These are phyloP conservation scores for Fusarium guadeloupense DNA, from an alignment of 2,329 filamentous ascomycete genomes.

Conservation along the genomic window DNA sequence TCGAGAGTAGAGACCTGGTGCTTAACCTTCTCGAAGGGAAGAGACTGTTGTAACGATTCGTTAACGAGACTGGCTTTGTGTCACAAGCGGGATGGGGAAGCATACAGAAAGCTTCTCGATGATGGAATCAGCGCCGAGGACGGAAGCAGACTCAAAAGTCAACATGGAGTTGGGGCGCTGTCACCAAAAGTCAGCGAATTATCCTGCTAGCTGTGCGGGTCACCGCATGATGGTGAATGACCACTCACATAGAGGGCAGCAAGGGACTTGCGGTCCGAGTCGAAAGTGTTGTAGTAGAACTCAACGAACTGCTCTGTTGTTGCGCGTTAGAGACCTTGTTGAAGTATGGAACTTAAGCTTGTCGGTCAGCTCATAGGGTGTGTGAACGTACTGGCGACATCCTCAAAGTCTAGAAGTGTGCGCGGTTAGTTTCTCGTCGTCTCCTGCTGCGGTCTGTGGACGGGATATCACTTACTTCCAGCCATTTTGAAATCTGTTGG, in stretches of 20 bases:
- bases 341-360: background rate
- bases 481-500: slow-evolving; percentile 41
- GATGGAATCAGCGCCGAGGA: slow-evolving; percentile 72
- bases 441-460: background rate
- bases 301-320: slow-evolving; percentile 81
- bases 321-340: slow-evolving; percentile 3
- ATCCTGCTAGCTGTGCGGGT: slow-evolving; percentile 69
- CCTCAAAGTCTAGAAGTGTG: slow-evolving; percentile 53
- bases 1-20: slow-evolving; percentile 83
- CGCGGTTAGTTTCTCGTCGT: slow-evolving; percentile 40
- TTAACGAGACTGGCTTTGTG: slow-evolving; percentile 8
- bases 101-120: slow-evolving; percentile 83
- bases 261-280: slow-evolving; percentile 72
- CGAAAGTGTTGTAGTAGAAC: slow-evolving; percentile 93
- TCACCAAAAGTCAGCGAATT: slow-evolving; percentile 7
- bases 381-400: slow-evolving; percentile 56
- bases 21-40: slow-evolving; percentile 83
- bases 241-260: slow-evolving; percentile 79
- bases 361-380: slow-evolving; percentile 1
- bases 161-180: slow-evolving; percentile 75
- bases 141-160: slow-evolving; percentile 82
- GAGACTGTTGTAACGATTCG: slow-evolving; percentile 59
- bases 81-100: slow-evolving; percentile 14
- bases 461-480: slow-evolving; percentile 28
- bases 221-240: background rate